Conservation (phyloP, 2,329 filamentous ascomycete genomes). For the Talaromyces sp. region DNA sequence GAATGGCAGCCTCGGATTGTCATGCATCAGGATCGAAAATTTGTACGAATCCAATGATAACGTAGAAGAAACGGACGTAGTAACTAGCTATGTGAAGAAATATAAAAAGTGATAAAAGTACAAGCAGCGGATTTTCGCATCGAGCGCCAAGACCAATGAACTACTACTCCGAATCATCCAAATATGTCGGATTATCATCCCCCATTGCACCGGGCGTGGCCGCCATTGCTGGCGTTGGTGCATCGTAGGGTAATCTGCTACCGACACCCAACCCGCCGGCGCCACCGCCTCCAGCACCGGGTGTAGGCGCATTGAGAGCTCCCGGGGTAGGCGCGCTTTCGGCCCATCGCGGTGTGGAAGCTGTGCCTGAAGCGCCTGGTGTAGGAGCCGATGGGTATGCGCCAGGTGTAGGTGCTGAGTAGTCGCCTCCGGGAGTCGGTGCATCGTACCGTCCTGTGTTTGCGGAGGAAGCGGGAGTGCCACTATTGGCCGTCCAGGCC, state of each 20-base stretch:
- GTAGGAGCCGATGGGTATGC: conserved; percentile 58
- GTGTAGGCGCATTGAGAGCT: conserved; percentile 45
- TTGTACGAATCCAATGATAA: background rate
- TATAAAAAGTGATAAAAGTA: background rate
- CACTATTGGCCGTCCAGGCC: conserved; percentile 39
- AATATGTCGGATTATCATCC: conserved; percentile 19
- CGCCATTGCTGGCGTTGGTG: conserved; percentile 43
- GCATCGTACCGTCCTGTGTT: conserved; percentile 60
- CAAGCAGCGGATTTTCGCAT: background rate
- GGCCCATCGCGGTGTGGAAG: conserved; percentile 51
- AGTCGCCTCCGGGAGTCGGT: conserved; percentile 65
- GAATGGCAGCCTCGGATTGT: background rate
- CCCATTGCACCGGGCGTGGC: conserved; percentile 16
- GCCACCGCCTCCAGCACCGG: conserved; percentile 27
- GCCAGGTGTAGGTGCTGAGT: conserved; percentile 65
- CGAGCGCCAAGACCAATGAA: background rate
- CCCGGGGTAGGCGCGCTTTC: conserved; percentile 46
- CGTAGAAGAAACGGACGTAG: background rate
- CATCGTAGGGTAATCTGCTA: conserved; percentile 33
- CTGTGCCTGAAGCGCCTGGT: conserved; percentile 61
- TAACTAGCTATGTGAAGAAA: background rate
- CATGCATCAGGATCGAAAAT: background rate
- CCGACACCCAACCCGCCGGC: conserved; percentile 21
- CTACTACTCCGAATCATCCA: conserved; percentile 18
- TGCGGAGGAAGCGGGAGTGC: conserved; percentile 28